These are phyloP conservation scores for Ogataea trehaloabstinens DNA, from an alignment of 805 yeast species.

Conservation along the genomic window DNA sequence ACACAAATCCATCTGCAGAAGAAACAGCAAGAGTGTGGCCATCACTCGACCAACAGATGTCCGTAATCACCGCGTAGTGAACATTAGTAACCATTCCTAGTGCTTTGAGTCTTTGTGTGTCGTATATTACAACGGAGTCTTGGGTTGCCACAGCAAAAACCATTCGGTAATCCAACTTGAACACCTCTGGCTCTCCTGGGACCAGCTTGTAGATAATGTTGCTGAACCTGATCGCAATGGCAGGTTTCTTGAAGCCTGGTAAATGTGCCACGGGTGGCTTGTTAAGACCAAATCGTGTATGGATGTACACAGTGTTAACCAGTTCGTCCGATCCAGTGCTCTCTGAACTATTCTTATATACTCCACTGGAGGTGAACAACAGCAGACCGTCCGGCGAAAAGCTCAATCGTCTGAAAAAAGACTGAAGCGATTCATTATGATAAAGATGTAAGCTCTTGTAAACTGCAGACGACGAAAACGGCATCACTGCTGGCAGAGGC, in stretches of 20 bases:
- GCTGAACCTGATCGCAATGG: constrained; percentile 76
- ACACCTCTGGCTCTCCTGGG: constrained; percentile 27
- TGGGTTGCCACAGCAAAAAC: constrained; percentile 92
- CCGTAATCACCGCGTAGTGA: constrained; percentile 88
- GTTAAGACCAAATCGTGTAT: constrained; percentile 65
- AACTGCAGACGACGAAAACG: constrained; percentile 27
- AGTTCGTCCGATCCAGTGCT: constrained; percentile 12
- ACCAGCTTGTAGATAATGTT: constrained; percentile 55
- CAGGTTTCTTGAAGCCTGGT: constrained; percentile 80
- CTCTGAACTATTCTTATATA: constrained; percentile 37
- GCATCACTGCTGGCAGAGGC: constrained; percentile 50
- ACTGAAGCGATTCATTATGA: constrained; percentile 83
- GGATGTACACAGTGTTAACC: constrained; percentile 74
- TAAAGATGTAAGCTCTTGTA: constrained; percentile 50
- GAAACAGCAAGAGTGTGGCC: constrained; percentile 71
- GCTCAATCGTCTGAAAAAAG: constrained; percentile 82
- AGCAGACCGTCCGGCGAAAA: constrained; percentile 91
- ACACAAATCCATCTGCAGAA: constrained; percentile 92
- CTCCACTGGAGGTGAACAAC: constrained; percentile 76
- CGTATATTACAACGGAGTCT: constrained; percentile 78
- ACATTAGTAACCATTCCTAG: constrained; percentile 72
- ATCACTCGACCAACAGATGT: constrained; percentile 77
- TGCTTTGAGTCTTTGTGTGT: constrained; percentile 69
- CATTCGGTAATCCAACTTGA: constrained; percentile 72
- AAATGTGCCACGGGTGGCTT: constrained; percentile 73